Evolutionary conservation across 139 green algal species (phyloP), one percentile per base, ranked within the genome.

Genomic region (Tetratostichococcus sp.): DNA sequence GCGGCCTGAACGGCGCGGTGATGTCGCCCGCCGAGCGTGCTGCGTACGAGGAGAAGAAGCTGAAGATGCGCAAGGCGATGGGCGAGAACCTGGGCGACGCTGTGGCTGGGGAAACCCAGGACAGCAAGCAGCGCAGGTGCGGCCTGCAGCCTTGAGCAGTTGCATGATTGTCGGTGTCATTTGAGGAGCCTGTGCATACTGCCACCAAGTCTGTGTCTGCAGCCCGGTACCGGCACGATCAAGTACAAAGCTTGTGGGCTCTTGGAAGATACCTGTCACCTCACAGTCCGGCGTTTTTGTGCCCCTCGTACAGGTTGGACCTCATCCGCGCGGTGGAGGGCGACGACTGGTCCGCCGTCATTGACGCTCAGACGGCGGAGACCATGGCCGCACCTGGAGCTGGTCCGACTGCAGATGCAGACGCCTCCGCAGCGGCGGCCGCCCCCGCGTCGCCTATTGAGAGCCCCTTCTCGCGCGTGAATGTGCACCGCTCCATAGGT

Each of bases 331-430:
- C 88, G 28, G 81, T 94, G 67, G 75, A 93, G 50, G 85, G 86
- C 1, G 93, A 92, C 69, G 82, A 97, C 84, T 97, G 93, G 93
- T 90, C 80, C 17, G 82, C 33, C 0, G 93, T 95, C 0, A 93
- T 97, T 33, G 77, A 88, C 43, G 70, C 75, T 2, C 93, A 98
- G 80, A 97, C 93, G 6, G 33, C 71, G 31, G 77, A 84, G 25
- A 89, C 87, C 21, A 30, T 86, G 19, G 79, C 69, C 33, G 35
- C 67, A 11, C 25, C 74, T 17, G 31, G 34, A 23, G 34, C 58
- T 3, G 28, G 14, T 3, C 30, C 34, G 6, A 69, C 70, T 2
- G 33, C 39, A 50, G 39, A 6, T 6, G 39, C 70, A 23, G 69
- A 33, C n/a, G 31, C 35, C 6, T 16, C 16, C 34, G 39, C 58